Conservation (phyloP, 306 rosid species). For the Pyrus pyrifolia region DNA sequence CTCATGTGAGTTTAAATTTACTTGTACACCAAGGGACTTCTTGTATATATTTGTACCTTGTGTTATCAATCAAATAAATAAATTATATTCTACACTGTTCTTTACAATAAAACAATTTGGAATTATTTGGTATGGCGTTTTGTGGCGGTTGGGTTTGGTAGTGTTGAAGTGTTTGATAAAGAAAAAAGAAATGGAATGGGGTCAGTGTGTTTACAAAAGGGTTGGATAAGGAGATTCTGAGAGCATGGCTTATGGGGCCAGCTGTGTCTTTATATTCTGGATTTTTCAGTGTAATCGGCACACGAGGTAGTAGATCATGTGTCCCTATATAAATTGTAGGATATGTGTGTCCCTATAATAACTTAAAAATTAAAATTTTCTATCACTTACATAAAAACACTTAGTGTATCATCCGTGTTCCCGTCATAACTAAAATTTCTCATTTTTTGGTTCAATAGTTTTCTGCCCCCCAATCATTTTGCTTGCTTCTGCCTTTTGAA, state of each 20-base stretch:
- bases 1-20: too few relatives aligned
- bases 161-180: background rate
- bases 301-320: fast-evolving
- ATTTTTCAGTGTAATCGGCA: too few relatives aligned
- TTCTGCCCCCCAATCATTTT: background rate
- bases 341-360: too few relatives aligned
- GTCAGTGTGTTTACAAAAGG: slow-evolving; percentile 9
- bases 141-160: background rate
- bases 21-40: too few relatives aligned
- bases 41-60: too few relatives aligned
- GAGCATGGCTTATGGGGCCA: slow-evolving; percentile 27
- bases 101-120: background rate
- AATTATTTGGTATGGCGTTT: slow-evolving; percentile 16
- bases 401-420: too few relatives aligned
- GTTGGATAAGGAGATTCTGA: slow-evolving; percentile 24
- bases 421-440: background rate
- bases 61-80: too few relatives aligned
- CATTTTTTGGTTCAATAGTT: background rate
- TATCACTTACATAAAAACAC: too few relatives aligned
- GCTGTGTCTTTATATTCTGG: background rate
- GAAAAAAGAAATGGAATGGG: background rate
- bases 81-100: too few relatives aligned
- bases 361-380: too few relatives aligned
- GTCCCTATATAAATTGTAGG: fast-evolving
- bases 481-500: background rate